phyloP scores from a whole-genome alignment of 495 filamentous ascomycete species.

The Trichoderma reesei region DNA sequence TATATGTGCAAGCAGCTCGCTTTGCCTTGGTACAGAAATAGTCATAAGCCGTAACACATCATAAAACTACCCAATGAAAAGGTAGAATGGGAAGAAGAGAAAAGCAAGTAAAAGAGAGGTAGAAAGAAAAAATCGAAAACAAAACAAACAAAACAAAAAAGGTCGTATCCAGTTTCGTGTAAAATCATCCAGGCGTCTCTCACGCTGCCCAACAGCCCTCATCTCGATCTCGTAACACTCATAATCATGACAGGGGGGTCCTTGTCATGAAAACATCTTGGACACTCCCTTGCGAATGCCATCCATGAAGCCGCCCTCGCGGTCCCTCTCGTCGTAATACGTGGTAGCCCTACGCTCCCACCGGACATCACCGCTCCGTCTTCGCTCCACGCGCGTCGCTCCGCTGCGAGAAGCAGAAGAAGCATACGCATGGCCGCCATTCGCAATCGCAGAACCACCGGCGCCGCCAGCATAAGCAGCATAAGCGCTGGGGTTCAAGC shows the following conservation, averaged over 20 bases:
- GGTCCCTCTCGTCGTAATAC: conserved; percentile 18
- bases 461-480: not conserved
- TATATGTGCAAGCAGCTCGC: not conserved
- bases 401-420: too few relatives aligned
- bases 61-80: conserved; percentile 15
- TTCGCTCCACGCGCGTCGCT: conserved; percentile 23
- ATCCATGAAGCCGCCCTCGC: conserved; percentile 30
- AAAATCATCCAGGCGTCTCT: too few relatives aligned
- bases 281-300: conserved; percentile 44
- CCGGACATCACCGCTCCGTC: conserved; percentile 24
- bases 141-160: not conserved
- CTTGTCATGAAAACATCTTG: conserved; percentile 53
- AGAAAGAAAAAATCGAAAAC: conserved; percentile 9
- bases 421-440: too few relatives aligned
- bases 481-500: not conserved
- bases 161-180: not conserved
- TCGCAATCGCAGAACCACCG: too few relatives aligned
- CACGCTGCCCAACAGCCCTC: too few relatives aligned
- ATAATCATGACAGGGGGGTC: not conserved
- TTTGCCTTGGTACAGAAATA: not conserved
- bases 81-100: too few relatives aligned
- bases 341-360: conserved; percentile 33
- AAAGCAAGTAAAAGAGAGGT: too few relatives aligned
- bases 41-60: conserved; percentile 14
- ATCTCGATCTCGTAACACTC: not conserved